These are phyloP conservation scores for Rosa hybrid DNA, from an alignment of 331 rosid species.

Conservation along the genomic window DNA sequence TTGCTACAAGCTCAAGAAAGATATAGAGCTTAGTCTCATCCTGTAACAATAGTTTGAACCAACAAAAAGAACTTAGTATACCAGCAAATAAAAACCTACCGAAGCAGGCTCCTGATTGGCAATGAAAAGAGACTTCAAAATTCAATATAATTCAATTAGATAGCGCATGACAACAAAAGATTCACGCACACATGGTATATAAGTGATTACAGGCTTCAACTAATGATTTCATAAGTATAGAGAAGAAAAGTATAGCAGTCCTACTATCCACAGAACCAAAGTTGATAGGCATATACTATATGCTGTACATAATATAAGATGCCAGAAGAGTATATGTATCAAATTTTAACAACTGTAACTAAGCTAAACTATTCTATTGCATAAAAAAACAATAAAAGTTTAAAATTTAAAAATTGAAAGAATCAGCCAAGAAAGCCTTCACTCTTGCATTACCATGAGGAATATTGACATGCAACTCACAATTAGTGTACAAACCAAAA, in stretches of 20 bases:
- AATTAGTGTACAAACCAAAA: not conserved
- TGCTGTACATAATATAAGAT: no score
- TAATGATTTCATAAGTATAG: no score
- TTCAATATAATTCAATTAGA: not conserved
- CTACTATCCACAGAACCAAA: not conserved
- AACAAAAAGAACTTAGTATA: not conserved
- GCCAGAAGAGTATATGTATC: no score
- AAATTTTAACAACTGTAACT: no score
- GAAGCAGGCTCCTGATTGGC: not conserved
- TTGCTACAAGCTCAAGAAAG: constrained; percentile 86
- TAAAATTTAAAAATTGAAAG: no score
- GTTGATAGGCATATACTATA: not conserved
- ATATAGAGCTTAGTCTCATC: constrained; percentile 73
- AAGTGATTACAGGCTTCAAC: not conserved
- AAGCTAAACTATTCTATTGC: no score
- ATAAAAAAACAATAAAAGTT: no score
- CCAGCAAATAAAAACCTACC: not conserved
- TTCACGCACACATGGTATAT: not conserved
- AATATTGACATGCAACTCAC: not conserved
- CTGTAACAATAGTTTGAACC: constrained; percentile 38
- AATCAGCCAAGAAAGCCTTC: not conserved
- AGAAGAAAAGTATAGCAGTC: no score
- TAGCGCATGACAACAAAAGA: not conserved
- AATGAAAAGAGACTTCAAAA: not conserved
- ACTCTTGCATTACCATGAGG: not conserved